Evolutionary conservation across 345 rosid species (phyloP).

Genomic region (Brassica carinata): DNA sequence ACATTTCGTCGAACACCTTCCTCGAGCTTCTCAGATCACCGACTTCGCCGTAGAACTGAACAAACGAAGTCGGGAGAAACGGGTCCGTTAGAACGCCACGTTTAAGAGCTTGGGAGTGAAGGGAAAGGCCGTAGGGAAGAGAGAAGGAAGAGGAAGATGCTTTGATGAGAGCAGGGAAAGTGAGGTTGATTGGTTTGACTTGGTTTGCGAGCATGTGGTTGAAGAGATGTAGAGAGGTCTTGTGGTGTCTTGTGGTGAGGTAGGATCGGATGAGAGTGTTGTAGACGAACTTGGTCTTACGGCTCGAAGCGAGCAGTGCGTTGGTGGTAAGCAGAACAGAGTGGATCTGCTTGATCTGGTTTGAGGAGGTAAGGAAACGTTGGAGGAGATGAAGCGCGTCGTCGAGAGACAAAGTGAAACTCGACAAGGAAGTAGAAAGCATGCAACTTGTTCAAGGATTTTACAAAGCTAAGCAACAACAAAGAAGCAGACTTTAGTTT

Average conservation of each 20-base stretch:
- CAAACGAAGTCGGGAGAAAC: constrained; percentile 58
- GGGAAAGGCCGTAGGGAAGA: constrained; percentile 44
- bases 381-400: constrained; percentile 59
- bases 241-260: constrained; percentile 48
- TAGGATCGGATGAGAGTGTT: constrained; percentile 65
- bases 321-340: constrained; percentile 44
- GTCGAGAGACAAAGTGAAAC: constrained; percentile 37
- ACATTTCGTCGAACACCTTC: constrained; percentile 62
- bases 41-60: constrained; percentile 45
- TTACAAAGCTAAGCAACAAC: too few species aligned
- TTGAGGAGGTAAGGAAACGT: constrained; percentile 41
- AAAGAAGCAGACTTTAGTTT: background rate
- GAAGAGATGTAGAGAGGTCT: constrained; percentile 51
- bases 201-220: constrained; percentile 56
- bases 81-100: constrained; percentile 59
- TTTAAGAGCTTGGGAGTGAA: constrained; percentile 56
- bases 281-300: constrained; percentile 53
- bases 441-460: constrained; percentile 13
- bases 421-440: constrained; percentile 7
- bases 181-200: constrained; percentile 51
- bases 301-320: constrained; percentile 30
- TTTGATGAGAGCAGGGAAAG: constrained; percentile 74
- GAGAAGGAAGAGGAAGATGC: constrained; percentile 45
- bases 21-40: constrained; percentile 40
- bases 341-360: constrained; percentile 64